Conservation (phyloP, 1,284 basidiomycete genomes). For the Heimioporus retisporus region DNA sequence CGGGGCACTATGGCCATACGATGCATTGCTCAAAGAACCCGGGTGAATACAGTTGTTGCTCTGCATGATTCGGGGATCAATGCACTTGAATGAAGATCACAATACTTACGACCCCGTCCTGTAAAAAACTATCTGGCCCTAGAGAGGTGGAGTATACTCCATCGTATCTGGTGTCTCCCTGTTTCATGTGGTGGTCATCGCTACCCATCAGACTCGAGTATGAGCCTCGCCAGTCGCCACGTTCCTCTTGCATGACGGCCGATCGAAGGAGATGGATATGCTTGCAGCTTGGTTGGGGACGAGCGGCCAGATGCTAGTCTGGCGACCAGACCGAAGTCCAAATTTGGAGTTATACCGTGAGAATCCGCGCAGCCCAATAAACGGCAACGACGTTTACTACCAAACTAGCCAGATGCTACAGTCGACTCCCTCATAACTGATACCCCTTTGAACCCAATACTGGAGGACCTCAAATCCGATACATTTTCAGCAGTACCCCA, state of each 20-base stretch:
- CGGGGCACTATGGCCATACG: not conserved
- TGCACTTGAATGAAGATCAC: not conserved
- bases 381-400: too few species aligned
- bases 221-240: conserved; percentile 16
- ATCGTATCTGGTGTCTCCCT: conserved; percentile 7
- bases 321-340: too few species aligned
- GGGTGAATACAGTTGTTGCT: not conserved
- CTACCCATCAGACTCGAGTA: conserved; percentile 7
- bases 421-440: too few species aligned
- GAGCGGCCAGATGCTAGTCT: too few species aligned
- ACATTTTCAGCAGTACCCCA: too few species aligned
- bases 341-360: too few species aligned
- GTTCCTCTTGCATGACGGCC: conserved; percentile 26
- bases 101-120: conserved; percentile 24
- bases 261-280: not conserved
- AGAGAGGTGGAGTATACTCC: not conserved
- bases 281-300: not conserved
- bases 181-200: not conserved
- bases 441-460: too few species aligned
- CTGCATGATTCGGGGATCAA: conserved; percentile 22
- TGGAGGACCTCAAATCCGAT: too few species aligned
- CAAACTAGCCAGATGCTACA: too few species aligned
- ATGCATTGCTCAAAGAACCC: not conserved
- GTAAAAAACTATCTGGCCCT: not conserved
- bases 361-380: too few species aligned